These are phyloP conservation scores for Trichoderma guizhouense DNA, from an alignment of 2,329 filamentous ascomycete species.

Conservation along the genomic window DNA sequence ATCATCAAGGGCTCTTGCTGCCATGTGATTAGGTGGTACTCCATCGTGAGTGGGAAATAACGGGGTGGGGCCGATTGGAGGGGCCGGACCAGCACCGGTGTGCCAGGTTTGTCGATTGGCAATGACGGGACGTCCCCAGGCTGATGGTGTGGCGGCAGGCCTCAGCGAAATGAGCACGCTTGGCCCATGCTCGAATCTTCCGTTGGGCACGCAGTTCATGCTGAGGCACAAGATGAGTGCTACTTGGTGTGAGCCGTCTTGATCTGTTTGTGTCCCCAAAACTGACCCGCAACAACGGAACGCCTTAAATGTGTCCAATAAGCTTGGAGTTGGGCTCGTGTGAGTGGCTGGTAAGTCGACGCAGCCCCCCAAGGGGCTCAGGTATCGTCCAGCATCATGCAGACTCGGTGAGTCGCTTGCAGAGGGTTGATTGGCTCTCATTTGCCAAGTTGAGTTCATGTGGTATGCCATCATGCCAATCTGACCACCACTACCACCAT, in stretches of 20 bases:
- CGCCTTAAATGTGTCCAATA: not conserved
- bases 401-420: not conserved
- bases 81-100: conserved; percentile 4
- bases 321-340: not conserved
- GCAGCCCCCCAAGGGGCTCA: not conserved
- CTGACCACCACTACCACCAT: not conserved
- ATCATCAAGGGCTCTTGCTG: not conserved
- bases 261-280: not conserved
- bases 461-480: not conserved
- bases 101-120: not conserved
- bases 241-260: not conserved
- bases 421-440: not conserved
- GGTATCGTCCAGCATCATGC: not conserved
- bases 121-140: not conserved
- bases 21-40: not conserved
- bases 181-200: not conserved
- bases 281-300: not conserved
- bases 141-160: not conserved
- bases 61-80: not conserved
- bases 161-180: not conserved
- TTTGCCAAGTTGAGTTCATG: not conserved
- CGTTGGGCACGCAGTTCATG: not conserved
- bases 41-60: not conserved
- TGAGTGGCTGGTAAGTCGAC: not conserved
- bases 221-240: not conserved